Evolutionary conservation across 495 filamentous ascomycete genomes (phyloP), one percentile per base, ranked within the genome.

Genomic region (Penicillium turbatum): DNA sequence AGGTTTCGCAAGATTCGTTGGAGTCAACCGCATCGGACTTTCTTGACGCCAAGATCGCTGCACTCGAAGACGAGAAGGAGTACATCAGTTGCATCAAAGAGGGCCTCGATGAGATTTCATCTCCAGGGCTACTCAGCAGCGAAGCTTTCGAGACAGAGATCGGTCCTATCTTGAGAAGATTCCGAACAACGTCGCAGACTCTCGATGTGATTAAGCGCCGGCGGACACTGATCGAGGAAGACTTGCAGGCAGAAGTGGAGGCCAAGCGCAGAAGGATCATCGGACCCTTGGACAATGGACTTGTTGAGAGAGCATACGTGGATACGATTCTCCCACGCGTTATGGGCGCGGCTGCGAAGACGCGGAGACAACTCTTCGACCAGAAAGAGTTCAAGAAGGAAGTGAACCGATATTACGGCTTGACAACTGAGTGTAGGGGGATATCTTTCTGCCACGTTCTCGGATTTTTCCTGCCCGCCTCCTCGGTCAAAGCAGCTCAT

Each of bases 401-500:
- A 9, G 57, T 60, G 0, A 13, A 34, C 29, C 5, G 42, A 6
- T 53, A 49, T 16, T 58, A 58, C 11, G 31, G 10, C 35, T 15
- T 38, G 16, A 6, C 12, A 6, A 38, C 19, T 0, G 10, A 9
- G 1, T 15, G 11, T 29, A 6, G 10, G 7, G 11, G 11, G 1
- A 13, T 6, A 11, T 36, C 41, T 15, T 63, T 38, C 35, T 60
- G 61, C 34, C 61, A 60, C 21, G 7, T 60, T 10, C 36, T 39
- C 21, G 47, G 48, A 3, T 15, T 21, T 9, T 26, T 13, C 16
- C 6, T 38, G 0, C 31, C 17, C 46, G 5, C 29, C 11, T 29
- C 24, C 1, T n/a, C 21, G 8, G 47, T 63, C n/a, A 63, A 57
- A 29, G 54, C 60, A 10, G 60, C 60, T 12, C 60, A 60, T 42